Evolutionary conservation across 805 yeast species (phyloP), one percentile per base, ranked within the genome.

Genomic region (Pichia kluyveri): DNA sequence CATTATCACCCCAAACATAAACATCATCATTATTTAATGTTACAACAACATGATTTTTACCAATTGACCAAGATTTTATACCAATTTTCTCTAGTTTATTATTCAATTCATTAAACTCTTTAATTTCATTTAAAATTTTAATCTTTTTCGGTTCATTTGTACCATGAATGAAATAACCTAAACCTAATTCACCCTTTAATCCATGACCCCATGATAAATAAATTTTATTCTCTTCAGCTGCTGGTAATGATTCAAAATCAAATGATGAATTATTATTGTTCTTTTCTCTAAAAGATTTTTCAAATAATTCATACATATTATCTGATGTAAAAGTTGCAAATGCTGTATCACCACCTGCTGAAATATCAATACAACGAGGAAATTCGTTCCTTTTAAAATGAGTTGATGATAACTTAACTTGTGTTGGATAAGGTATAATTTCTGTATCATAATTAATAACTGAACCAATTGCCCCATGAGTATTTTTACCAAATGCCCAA

Each of bases 401-500:
- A 9, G 60, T 57, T 10, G 44, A 38, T 38, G 77, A 65, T 2
- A 70, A 59, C 4, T 69, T 69, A 31, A 82, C 59, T 51, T 69
- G 69, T 41, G 72, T 75, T 2, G 99, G 99, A 38, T 80, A 77
- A 5, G 95, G 77, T 42, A 83, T 72, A 41, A 75, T 68, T 56
- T 84, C 91, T 17, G 83, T 78, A 50, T 78, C 79, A 60, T 79
- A 79, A 23, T 76, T 70, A 43, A 84, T 81, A 8, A 80, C 79
- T 42, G 78, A 71, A 11, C 91, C 96, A 47, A 91, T 70, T 59
- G 93, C 91, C n/a, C 98, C 98, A 62, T 68, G 79, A 4, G 77
- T 71, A 62, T 91, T 91, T 49, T 77, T 77, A 26, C 99, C 99
- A 78, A 93, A 90, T 1, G 88, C 76, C 78, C 83, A 85, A n/a